Percentiles rank a stretch among this genome's conserved stretches.
These are phyloP conservation scores for Xylaria grammica DNA, from an alignment of 495 filamentous ascomycete genomes.

Conservation along the genomic window DNA sequence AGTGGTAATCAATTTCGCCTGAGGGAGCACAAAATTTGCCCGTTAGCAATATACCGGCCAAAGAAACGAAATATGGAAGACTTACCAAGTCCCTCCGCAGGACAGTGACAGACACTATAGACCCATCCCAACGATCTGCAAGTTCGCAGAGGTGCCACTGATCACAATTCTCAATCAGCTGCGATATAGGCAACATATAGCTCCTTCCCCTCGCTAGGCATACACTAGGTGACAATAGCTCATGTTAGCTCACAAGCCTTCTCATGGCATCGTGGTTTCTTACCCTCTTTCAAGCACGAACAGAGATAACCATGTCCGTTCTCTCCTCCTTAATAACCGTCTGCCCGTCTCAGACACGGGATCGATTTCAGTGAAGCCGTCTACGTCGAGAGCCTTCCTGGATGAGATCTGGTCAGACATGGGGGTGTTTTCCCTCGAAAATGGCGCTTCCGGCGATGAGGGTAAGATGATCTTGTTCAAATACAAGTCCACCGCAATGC, in stretches of 20 bases:
- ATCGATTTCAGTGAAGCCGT: slow-evolving; percentile 69
- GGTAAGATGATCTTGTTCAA: slow-evolving; percentile 71
- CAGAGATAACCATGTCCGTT: slow-evolving; percentile 72
- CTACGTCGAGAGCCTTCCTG: slow-evolving; percentile 66
- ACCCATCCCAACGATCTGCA: slow-evolving; percentile 69
- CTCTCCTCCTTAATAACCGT: slow-evolving; percentile 65
- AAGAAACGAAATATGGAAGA: background rate
- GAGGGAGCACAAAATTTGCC: background rate
- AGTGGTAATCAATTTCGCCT: slow-evolving; percentile 65
- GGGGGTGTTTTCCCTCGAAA: slow-evolving; percentile 55
- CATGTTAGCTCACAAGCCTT: background rate
- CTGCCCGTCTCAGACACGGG: slow-evolving; percentile 62
- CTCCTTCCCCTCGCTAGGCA: slow-evolving; percentile 71
- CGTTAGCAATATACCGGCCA: slow-evolving; percentile 17
- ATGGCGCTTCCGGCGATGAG: slow-evolving; percentile 54
- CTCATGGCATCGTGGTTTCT: slow-evolving; percentile 18
- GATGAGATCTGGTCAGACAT: slow-evolving; percentile 70
- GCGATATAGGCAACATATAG: slow-evolving; percentile 68
- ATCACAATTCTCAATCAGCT: slow-evolving; percentile 68
- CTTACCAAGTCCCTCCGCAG: slow-evolving; percentile 69
- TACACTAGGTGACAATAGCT: slow-evolving; percentile 50
- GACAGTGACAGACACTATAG: slow-evolving; percentile 70
- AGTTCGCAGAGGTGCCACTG: slow-evolving; percentile 67
- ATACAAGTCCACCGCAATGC: slow-evolving; percentile 70
- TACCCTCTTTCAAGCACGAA: slow-evolving; percentile 77